phyloP scores from a whole-genome alignment of 2,329 filamentous ascomycete species.

The Fusarium sterilihyphosum region DNA sequence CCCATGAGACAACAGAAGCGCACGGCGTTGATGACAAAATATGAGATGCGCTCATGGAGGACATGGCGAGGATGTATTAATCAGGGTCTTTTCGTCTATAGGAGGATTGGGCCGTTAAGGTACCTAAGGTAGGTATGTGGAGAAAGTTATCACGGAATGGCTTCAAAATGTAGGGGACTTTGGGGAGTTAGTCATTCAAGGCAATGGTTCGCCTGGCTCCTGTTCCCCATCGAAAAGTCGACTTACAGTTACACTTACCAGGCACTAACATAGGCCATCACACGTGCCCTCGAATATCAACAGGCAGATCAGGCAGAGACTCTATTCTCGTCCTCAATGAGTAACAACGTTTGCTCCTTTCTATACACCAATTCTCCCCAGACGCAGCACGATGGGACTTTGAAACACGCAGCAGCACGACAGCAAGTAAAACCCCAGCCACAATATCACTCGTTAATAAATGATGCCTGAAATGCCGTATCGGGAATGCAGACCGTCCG shows the following conservation, averaged over 20 bases:
- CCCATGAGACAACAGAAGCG: neutral
- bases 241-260: neutral
- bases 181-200: constrained; percentile 32
- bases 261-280: constrained; percentile 21
- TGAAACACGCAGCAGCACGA: constrained; percentile 1
- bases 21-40: constrained; percentile 3
- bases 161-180: constrained; percentile 30
- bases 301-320: constrained; percentile 42
- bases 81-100: neutral
- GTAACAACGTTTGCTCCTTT: constrained; percentile 3
- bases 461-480: constrained; percentile 20
- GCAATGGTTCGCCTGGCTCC: constrained; percentile 35
- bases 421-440: constrained; percentile 1
- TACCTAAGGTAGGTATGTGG: neutral
- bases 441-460: neutral
- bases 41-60: neutral
- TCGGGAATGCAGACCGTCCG: neutral
- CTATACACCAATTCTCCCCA: neutral
- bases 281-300: constrained; percentile 16
- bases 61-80: neutral
- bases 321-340: constrained; percentile 18
- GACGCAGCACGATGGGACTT: constrained; percentile 15
- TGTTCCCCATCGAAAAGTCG: neutral
- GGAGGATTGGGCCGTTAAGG: neutral
- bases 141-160: constrained; percentile 11